These are phyloP conservation scores for Penicillium oxalicum DNA, from an alignment of 2,329 filamentous ascomycete species.

Conservation along the genomic window DNA sequence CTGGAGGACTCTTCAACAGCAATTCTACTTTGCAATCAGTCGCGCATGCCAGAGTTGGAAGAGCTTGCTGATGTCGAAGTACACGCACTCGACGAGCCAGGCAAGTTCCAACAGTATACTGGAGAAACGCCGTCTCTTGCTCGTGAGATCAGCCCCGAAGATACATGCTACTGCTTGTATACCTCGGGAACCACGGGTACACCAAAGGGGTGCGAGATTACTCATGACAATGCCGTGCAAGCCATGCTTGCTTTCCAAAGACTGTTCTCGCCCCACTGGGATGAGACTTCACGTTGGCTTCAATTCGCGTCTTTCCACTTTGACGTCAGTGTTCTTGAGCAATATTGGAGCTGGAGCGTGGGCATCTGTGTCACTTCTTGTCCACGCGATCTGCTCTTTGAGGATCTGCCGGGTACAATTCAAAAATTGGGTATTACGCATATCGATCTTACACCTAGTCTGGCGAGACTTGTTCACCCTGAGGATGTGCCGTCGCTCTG, in stretches of 20 bases:
- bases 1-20: constrained; percentile 63
- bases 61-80: constrained; percentile 34
- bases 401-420: constrained; percentile 71
- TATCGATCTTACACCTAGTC: constrained; percentile 83
- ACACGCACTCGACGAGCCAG: constrained; percentile 43
- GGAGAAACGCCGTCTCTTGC: constrained; percentile 29
- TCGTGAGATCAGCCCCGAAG: constrained; percentile 41
- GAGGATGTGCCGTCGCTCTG: constrained; percentile 74
- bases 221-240: constrained; percentile 81
- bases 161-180: constrained; percentile 76
- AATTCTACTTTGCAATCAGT: constrained; percentile 55
- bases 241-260: constrained; percentile 80
- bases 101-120: constrained; percentile 32
- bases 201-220: constrained; percentile 82
- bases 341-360: constrained; percentile 93
- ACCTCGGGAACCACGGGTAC: constrained; percentile 82
- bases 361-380: constrained; percentile 79
- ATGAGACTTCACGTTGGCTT: constrained; percentile 68
- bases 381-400: constrained; percentile 75
- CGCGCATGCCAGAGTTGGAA: constrained; percentile 38
- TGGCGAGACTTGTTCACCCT: constrained; percentile 72
- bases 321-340: constrained; percentile 86
- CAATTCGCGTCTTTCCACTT: constrained; percentile 95
- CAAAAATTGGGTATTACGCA: constrained; percentile 71
- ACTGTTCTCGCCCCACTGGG: constrained; percentile 71